These are phyloP conservation scores for Westerdykella aurantiaca DNA, from an alignment of 2,329 filamentous ascomycete genomes.

Conservation along the genomic window DNA sequence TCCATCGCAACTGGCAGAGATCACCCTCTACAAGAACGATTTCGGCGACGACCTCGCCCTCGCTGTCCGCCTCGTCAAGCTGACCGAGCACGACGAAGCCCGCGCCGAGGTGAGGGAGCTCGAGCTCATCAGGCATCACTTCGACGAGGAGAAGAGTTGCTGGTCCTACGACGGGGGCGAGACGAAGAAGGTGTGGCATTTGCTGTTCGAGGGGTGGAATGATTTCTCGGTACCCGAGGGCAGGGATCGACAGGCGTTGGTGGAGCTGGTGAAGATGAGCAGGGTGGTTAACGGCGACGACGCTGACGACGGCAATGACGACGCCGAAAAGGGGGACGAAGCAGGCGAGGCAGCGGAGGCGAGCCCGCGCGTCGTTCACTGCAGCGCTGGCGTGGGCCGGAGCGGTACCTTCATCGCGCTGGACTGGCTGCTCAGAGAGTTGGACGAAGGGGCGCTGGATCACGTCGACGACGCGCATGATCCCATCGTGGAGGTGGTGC, in stretches of 20 bases:
- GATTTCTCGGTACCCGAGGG: conserved; percentile 78
- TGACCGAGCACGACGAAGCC: conserved; percentile 51
- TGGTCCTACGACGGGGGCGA: conserved; percentile 39
- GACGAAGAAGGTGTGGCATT: conserved; percentile 69
- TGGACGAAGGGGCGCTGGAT: conserved; percentile 66
- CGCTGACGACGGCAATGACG: not conserved
- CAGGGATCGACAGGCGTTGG: conserved; percentile 61
- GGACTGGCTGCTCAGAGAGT: conserved; percentile 81
- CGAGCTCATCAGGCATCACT: conserved; percentile 34
- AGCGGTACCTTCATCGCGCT: conserved; percentile 94
- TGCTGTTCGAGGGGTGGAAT: conserved; percentile 82
- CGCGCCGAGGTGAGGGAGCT: conserved; percentile 71
- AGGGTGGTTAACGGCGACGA: conserved; percentile 49
- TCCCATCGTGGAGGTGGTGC: conserved; percentile 71
- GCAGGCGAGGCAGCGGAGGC: conserved; percentile 13
- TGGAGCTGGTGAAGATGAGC: conserved; percentile 64
- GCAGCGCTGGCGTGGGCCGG: conserved; percentile 85
- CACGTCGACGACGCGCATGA: conserved; percentile 50
- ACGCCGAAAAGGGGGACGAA: no score
- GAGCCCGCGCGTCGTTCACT: conserved; percentile 67
- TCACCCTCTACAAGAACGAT: conserved; percentile 38
- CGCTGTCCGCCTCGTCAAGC: conserved; percentile 56
- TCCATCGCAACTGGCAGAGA: conserved; percentile 18
- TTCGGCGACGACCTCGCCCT: conserved; percentile 51
- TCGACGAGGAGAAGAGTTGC: no score